phyloP scores from a whole-genome alignment of 345 rosid species.

The Tarenaya hassleriana region DNA sequence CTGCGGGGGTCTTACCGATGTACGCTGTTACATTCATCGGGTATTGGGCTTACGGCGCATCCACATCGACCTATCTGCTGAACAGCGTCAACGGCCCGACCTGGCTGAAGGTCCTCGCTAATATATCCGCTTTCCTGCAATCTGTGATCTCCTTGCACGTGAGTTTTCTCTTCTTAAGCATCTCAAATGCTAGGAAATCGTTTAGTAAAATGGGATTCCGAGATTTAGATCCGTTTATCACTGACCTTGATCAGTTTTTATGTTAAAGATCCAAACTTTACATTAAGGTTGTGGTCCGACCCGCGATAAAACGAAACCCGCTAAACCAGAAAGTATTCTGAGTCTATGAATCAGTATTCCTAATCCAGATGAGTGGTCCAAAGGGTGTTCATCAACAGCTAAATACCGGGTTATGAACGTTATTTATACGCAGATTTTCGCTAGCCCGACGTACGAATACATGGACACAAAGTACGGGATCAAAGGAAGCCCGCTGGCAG shows the following conservation, averaged over 20 bases:
- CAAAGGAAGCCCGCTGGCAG: constrained; percentile 51
- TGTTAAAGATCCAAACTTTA: not conserved
- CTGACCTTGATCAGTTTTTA: too few species aligned
- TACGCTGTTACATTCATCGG: constrained; percentile 66
- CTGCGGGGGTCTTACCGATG: constrained; percentile 65
- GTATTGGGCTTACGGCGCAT: constrained; percentile 92
- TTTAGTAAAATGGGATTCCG: too few species aligned
- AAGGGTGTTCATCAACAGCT: not conserved
- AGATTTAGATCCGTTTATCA: too few species aligned
- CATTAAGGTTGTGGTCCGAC: not conserved
- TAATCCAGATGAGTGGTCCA: too few species aligned
- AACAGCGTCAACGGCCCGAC: constrained; percentile 62
- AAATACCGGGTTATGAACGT: not conserved
- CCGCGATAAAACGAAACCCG: not conserved
- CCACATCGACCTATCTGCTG: constrained; percentile 64
- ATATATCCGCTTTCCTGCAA: constrained; percentile 75
- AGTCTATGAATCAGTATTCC: too few species aligned
- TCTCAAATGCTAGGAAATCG: not conserved
- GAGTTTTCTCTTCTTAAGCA: constrained; percentile 20
- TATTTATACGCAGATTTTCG: constrained; percentile 52
- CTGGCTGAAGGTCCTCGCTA: constrained; percentile 73
- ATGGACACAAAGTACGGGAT: constrained; percentile 75
- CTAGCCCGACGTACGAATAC: constrained; percentile 84
- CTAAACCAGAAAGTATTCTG: not conserved
- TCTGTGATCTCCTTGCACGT: constrained; percentile 83